Evolutionary conservation across 441 rosid genomes (phyloP).

Genomic region (Macaranga tanarius): DNA sequence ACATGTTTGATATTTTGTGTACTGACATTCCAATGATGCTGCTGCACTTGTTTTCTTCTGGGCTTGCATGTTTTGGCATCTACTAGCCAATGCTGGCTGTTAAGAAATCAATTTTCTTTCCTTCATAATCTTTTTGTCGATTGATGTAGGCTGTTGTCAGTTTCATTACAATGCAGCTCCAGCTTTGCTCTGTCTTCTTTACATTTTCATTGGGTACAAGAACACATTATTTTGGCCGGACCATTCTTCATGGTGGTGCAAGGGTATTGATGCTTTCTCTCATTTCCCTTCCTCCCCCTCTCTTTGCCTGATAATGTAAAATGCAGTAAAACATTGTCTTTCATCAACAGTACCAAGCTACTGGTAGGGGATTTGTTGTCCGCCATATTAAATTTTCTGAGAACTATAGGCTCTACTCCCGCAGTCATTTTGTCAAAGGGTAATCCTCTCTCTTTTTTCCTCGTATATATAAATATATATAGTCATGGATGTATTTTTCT

Average conservation of each 20-base stretch:
- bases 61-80: neutral
- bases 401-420: slow-evolving; percentile 94
- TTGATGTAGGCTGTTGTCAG: slow-evolving; percentile 84
- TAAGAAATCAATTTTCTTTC: neutral
- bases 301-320: slow-evolving; percentile 11
- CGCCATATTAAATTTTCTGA: slow-evolving; percentile 91
- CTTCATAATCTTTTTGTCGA: slow-evolving; percentile 16
- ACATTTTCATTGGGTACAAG: slow-evolving; percentile 96
- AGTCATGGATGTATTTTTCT: slow-evolving; percentile 8
- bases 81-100: neutral
- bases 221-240: slow-evolving; percentile 97
- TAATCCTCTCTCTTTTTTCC: slow-evolving; percentile 34
- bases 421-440: slow-evolving; percentile 99
- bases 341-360: slow-evolving; percentile 82
- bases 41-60: neutral
- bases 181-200: slow-evolving; percentile 96
- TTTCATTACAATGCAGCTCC: slow-evolving; percentile 95
- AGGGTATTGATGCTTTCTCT: slow-evolving; percentile 51
- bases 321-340: slow-evolving; percentile 28
- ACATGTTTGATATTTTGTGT: slow-evolving; percentile 8
- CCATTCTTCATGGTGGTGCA: slow-evolving; percentile 99
- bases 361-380: slow-evolving; percentile 98
- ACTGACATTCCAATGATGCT: neutral
- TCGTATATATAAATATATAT: neutral
- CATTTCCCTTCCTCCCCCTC: neutral